Evolutionary conservation across 805 yeast species (phyloP), one percentile per base, ranked within the genome.

Genomic region (Kazachstania martiniae): DNA sequence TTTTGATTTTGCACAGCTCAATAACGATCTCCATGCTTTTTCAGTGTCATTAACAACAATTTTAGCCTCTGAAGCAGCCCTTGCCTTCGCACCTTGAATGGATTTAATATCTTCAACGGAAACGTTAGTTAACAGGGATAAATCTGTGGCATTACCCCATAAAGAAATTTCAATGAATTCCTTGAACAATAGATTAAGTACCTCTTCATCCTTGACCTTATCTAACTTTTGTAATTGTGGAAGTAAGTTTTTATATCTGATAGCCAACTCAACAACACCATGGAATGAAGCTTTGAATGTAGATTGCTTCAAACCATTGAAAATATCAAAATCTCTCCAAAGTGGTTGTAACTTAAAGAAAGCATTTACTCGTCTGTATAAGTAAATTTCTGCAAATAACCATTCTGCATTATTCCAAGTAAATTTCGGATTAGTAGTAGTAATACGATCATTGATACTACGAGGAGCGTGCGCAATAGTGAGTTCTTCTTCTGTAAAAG

Each of bases 81-180:
- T 69, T 13, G 85, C 85, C 40, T 80, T 85, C 9, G 80, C 82
- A 27, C 95, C 95, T 63, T 91, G 99, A 25, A 85, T 74, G 5
- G 89, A 75, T 56, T 84, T 81, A 47, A 91, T 80, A 43, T 91
- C 95, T 29, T 87, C 95, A 18, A 85, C 54, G 6, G 86, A 74
- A n/a, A 89, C 85, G 37, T 83, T 86, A 4, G 93, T 87, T 40
- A 91, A 65, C 33, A 93, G 62, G 0, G 96, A 85, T 49, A 91
- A 68, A 57, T 91, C 99, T 4, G 96, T 84, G 13, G 97, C 96
- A 57, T 91, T 91, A 18, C 99, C 99, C 99, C 99, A 91, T 33
- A 91, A 60, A 0, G 95, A 83, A 34, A 89, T 72, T 51, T 86
- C 94, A 27, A 82, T 59, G 40, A 87, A 81, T 53, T 91, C 99